A percentile compares a stretch with the other conserved stretches of the same genome.
These are phyloP conservation scores for Bipolaris bicolor DNA, from an alignment of 2,329 filamentous ascomycete species.

Conservation along the genomic window DNA sequence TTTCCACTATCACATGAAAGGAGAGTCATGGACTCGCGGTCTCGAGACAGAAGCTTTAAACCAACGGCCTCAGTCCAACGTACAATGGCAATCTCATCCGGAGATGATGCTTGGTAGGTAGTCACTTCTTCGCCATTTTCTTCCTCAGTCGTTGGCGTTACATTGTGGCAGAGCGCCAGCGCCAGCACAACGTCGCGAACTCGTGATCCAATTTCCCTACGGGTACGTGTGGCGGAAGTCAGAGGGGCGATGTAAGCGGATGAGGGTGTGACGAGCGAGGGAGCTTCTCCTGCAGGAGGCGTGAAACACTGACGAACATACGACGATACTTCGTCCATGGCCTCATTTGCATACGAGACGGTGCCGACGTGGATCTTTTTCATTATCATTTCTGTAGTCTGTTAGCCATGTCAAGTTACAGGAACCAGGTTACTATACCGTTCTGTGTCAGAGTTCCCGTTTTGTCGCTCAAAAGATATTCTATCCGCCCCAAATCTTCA, in stretches of 20 bases:
- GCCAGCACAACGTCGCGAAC: slow-evolving; percentile 93
- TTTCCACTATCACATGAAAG: slow-evolving; percentile 76
- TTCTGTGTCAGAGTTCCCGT: slow-evolving; percentile 98
- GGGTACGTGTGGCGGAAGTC: slow-evolving; percentile 75
- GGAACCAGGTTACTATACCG: slow-evolving; percentile 50
- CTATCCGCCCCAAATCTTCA: slow-evolving; percentile 92
- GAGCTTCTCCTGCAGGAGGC: slow-evolving; percentile 39
- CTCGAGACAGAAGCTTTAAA: slow-evolving; percentile 80
- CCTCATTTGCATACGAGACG: slow-evolving; percentile 96
- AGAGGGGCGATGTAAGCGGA: slow-evolving; percentile 69
- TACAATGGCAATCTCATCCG: slow-evolving; percentile 97
- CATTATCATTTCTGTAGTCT: slow-evolving; percentile 81
- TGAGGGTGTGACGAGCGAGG: slow-evolving; percentile 73
- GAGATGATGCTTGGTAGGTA: slow-evolving; percentile 94
- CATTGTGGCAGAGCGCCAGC: slow-evolving; percentile 93
- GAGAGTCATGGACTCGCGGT: slow-evolving; percentile 83
- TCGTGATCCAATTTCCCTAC: slow-evolving; percentile 89
- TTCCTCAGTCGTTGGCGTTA: slow-evolving; percentile 88
- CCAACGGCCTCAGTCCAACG: slow-evolving; percentile 94
- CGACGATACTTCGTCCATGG: slow-evolving; percentile 93
- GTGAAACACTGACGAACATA: slow-evolving; percentile 88
- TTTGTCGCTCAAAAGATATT: slow-evolving; percentile 96
- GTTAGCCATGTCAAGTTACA: slow-evolving; percentile 23
- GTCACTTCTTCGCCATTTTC: slow-evolving; percentile 77
- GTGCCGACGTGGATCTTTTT: slow-evolving; percentile 99